A percentile compares a stretch with the other conserved stretches of the same genome.
These are phyloP conservation scores for Oryza meridionalis DNA, from an alignment of 176 grass and related monocot genomes.

Conservation along the genomic window DNA sequence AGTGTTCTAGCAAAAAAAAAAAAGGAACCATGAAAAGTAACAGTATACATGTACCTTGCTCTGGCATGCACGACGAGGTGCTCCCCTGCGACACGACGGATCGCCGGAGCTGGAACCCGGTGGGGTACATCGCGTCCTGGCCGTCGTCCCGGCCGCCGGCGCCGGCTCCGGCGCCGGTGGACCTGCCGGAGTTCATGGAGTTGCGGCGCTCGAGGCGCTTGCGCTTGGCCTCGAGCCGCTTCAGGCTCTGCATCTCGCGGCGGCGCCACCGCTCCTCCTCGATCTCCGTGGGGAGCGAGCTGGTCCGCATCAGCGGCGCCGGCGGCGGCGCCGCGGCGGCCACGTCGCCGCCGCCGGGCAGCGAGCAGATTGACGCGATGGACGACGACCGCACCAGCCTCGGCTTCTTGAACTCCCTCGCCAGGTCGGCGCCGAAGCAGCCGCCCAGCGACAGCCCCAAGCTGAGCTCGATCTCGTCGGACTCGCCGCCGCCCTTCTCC, in stretches of 20 bases:
- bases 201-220: constrained; percentile 81
- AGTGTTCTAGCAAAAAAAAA: not conserved
- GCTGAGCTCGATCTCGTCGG: constrained; percentile 76
- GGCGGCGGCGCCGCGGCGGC: constrained; percentile 28
- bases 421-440: constrained; percentile 66
- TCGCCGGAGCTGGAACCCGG: constrained; percentile 49
- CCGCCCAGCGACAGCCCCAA: constrained; percentile 83
- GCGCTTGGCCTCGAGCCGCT: constrained; percentile 82
- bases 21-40: not conserved
- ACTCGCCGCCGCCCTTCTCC: constrained; percentile 4
- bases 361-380: constrained; percentile 60
- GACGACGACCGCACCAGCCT: constrained; percentile 69
- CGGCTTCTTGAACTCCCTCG: constrained; percentile 55
- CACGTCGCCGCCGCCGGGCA: constrained; percentile 30
- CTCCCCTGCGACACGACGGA: constrained; percentile 47
- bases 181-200: constrained; percentile 62
- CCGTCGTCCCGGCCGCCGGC: constrained; percentile 32
- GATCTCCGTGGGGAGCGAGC: constrained; percentile 69
- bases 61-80: constrained; percentile 37
- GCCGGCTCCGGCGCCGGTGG: not conserved
- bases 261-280: constrained; percentile 68
- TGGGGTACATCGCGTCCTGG: constrained; percentile 24
- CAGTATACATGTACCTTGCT: constrained; percentile 45
- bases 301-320: constrained; percentile 59
- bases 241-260: constrained; percentile 71